phyloP scores from a whole-genome alignment of 2,329 filamentous ascomycete species.

The Penicillium hesseltinei region DNA sequence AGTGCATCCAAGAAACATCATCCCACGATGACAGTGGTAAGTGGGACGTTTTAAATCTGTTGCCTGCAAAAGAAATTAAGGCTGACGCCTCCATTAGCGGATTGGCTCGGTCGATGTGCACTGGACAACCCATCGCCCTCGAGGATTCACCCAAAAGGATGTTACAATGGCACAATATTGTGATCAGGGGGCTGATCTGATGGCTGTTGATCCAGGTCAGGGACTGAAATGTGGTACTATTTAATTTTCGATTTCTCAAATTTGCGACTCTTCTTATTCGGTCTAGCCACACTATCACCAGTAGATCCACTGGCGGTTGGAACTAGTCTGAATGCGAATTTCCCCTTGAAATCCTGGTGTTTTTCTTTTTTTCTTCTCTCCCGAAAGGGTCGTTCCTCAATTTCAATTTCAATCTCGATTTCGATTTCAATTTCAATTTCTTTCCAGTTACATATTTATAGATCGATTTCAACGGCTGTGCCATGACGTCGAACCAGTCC shows the following conservation, averaged over 20 bases:
- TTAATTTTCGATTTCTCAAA: neutral
- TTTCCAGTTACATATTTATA: neutral
- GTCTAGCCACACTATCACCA: conserved; percentile 4
- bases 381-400: conserved; percentile 4
- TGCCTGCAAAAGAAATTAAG: conserved; percentile 3
- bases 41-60: conserved; percentile 9
- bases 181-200: conserved; percentile 35
- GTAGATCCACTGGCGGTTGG: conserved; percentile 16
- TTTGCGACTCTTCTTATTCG: neutral
- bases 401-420: neutral
- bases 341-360: conserved; percentile 17
- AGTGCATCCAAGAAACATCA: conserved; percentile 41
- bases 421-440: neutral
- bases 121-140: conserved; percentile 43
- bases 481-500: conserved; percentile 20
- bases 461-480: neutral
- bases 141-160: conserved; percentile 40
- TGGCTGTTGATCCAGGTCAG: conserved; percentile 33
- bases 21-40: conserved; percentile 40
- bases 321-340: conserved; percentile 11
- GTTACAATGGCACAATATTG: conserved; percentile 38
- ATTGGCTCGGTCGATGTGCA: conserved; percentile 40
- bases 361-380: conserved; percentile 8
- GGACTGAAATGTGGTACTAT: conserved; percentile 30
- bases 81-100: conserved; percentile 24